Conservation (phyloP, 148 eudicot species). For the Rhododendron mucronatum region DNA sequence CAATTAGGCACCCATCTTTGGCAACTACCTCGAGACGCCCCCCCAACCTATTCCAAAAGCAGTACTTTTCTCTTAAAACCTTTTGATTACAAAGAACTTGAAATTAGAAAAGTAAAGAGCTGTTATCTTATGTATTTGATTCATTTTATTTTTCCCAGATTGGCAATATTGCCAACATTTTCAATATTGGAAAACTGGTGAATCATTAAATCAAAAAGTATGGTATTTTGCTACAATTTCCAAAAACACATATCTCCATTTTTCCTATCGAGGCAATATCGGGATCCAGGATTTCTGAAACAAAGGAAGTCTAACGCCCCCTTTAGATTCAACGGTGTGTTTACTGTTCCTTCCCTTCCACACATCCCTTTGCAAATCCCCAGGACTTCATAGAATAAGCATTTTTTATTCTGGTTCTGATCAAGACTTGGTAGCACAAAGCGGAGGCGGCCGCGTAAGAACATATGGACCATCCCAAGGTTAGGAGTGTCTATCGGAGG, state of each 20-base stretch:
- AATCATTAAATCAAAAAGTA: not conserved
- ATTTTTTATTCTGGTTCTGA: not conserved
- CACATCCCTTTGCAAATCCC: not conserved
- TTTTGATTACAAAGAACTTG: not conserved
- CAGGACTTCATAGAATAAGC: not conserved
- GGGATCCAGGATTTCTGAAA: not conserved
- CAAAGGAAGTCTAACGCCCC: not conserved
- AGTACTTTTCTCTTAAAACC: not conserved
- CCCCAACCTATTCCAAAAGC: not conserved
- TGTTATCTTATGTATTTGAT: not conserved
- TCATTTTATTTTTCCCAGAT: not conserved
- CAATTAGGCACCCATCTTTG: conserved; percentile 3
- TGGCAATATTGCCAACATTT: not conserved
- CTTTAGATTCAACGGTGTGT: not conserved
- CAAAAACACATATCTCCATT: not conserved
- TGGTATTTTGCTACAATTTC: not conserved
- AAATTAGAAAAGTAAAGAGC: not conserved
- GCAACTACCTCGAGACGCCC: not conserved
- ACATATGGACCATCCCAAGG: not conserved
- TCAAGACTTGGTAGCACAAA: not conserved
- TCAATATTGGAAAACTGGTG: not conserved
- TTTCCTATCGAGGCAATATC: not conserved
- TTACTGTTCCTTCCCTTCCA: not conserved
- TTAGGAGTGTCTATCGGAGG: not conserved
- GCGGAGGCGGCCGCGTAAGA: not conserved